Evolutionary conservation across 1,139 yeast species (phyloP).

Genomic region (Taphrina sp.): DNA sequence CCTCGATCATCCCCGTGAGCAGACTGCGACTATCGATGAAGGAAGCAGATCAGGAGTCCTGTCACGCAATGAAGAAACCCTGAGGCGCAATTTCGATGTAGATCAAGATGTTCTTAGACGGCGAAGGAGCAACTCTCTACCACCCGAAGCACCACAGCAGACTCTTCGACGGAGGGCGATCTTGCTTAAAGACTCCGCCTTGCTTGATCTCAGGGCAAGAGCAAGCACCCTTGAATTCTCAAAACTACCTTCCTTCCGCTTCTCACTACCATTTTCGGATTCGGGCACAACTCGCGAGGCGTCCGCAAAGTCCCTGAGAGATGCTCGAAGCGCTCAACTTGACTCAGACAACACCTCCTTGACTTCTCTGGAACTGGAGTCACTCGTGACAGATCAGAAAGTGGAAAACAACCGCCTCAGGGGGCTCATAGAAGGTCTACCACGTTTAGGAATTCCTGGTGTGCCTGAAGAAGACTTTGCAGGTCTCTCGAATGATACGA

Average conservation of each 20-base stretch:
- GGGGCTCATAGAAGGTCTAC: slow-evolving; percentile 26
- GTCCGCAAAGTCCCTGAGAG: background rate
- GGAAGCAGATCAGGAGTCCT: too few species aligned
- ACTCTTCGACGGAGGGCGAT: slow-evolving; percentile 12
- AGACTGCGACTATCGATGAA: too few species aligned
- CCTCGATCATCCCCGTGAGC: too few species aligned
- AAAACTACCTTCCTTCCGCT: slow-evolving; percentile 24
- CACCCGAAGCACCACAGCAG: background rate
- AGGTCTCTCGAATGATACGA: slow-evolving; percentile 18
- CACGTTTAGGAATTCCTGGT: slow-evolving; percentile 14
- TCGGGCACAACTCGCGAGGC: slow-evolving; percentile 4
- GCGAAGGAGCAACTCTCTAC: slow-evolving; percentile 4
- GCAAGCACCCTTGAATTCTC: slow-evolving; percentile 8
- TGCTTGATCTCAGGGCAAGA: slow-evolving; percentile 4
- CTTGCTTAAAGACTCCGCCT: slow-evolving; percentile 9
- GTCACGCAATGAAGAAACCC: too few species aligned
- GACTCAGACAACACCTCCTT: slow-evolving; percentile 17
- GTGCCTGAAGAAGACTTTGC: slow-evolving; percentile 12
- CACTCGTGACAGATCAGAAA: slow-evolving; percentile 8
- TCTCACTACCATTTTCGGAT: slow-evolving; percentile 24
- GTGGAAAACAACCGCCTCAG: slow-evolving; percentile 30
- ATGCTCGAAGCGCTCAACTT: background rate
- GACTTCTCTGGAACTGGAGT: slow-evolving; percentile 26
- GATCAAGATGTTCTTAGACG: background rate
- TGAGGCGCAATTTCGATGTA: too few species aligned